Percentiles rank a stretch among this genome's conserved stretches.
Conservation (phyloP, 768 basidiomycete species). For the Lanmaoa pseudosensibilis region DNA sequence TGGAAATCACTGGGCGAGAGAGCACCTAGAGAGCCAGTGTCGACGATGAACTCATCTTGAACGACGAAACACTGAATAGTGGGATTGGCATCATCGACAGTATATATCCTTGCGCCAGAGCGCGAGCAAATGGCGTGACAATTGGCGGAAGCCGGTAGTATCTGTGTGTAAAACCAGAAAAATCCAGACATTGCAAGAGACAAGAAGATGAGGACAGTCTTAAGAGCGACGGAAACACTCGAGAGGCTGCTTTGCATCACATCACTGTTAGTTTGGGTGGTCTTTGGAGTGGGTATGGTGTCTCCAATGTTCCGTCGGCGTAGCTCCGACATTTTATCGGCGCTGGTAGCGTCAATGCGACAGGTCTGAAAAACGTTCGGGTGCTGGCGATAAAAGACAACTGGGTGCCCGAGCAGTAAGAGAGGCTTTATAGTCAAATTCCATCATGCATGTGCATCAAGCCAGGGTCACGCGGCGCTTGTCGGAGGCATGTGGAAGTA, state of each 20-base stretch:
- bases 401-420: not conserved
- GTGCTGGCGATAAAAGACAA: not conserved
- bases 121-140: constrained; percentile 65
- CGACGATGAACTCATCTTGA: constrained; percentile 47
- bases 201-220: constrained; percentile 5
- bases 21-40: constrained; percentile 58
- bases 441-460: not conserved
- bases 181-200: constrained; percentile 8
- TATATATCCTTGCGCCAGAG: constrained; percentile 55
- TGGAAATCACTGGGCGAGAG: not conserved
- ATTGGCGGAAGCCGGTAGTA: constrained; percentile 17
- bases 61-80: constrained; percentile 66
- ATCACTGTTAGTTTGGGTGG: not conserved
- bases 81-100: constrained; percentile 56
- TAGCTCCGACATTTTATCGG: constrained; percentile 7
- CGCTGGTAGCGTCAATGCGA: not conserved
- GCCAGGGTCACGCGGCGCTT: not conserved
- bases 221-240: not conserved
- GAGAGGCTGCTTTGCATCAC: not conserved
- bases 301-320: constrained; percentile 9
- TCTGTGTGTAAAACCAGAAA: constrained; percentile 7
- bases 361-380: not conserved
- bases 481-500: not conserved
- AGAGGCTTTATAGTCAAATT: not conserved
- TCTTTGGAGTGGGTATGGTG: not conserved